Base-by-base conservation (phyloP, 257 asterid genomes). In the Petrea volubilis region DNA sequence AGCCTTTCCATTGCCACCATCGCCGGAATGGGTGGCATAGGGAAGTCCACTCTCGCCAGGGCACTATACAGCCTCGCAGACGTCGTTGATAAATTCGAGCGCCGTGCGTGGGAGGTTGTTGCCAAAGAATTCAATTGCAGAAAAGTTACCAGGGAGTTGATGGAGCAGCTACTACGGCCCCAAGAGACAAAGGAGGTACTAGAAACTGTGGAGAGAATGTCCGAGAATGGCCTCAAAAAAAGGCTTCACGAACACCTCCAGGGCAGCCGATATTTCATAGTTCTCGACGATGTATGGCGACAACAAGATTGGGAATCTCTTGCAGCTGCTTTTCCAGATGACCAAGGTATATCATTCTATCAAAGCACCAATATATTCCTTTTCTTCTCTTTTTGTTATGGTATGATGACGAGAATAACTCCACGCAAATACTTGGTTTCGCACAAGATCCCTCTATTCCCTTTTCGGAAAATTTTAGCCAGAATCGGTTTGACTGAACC, bases 61-160 rank as follows among this genome's bases (percentile, higher is more conserved):
- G 38, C 3, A 3, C 62, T 71, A 6, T 77, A 58, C 49, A 72
- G 59, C 53, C 55, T 58, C 18, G 0, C 36, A 3, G 36, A 5
- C 5, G 65, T 77, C 17, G 47, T 21, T 49, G 34, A 3, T 7
- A 41, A 36, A 11, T 78, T 73, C 62, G 68, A 61, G 0, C 0
- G 17, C 5, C 59, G 79, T 21, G 78, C 72, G 9, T 78, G 82
- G 75, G 64, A 71, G 40, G 18, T 14, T 43, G 74, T 72, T 28
- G 65, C 78, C 27, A 36, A 58, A 5, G 66, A 67, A 1, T 67
- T 66, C 21, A 55, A 24, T 1, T 64, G 51, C 0, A 6, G 11
- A n/a, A 71, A 78, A 55, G 34, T 51, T 2, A 34, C 52, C 33
- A 72, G 60, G 71, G 63, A 77, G 65, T 40, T 77, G 11, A 24